These are phyloP conservation scores for Vaccinium vitisidaea DNA, from an alignment of 148 eudicot species.

Conservation along the genomic window DNA sequence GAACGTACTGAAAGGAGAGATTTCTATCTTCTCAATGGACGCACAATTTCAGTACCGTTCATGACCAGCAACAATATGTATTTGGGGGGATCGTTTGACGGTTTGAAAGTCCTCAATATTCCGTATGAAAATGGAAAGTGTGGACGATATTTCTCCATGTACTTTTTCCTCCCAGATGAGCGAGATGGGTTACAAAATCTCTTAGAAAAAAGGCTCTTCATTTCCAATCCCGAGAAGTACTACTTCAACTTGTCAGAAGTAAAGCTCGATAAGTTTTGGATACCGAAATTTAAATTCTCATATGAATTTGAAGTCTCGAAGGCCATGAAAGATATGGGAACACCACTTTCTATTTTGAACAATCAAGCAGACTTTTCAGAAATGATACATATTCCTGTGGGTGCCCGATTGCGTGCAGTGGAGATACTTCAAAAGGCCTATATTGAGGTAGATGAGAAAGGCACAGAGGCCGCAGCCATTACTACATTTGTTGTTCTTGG, in stretches of 20 bases:
- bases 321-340: conserved; percentile 13
- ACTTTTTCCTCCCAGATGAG: conserved; percentile 7
- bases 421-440: conserved; percentile 17
- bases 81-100: neutral
- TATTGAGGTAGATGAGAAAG: conserved; percentile 25
- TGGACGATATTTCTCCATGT: neutral
- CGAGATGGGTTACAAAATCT: neutral
- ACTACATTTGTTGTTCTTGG: neutral
- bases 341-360: neutral
- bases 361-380: neutral
- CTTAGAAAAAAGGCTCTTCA: neutral
- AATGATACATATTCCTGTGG: neutral
- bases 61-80: neutral
- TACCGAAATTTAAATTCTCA: conserved; percentile 27
- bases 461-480: conserved; percentile 25
- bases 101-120: conserved; percentile 3
- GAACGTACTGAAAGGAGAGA: neutral
- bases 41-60: conserved; percentile 6
- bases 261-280: neutral
- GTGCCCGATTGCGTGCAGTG: neutral
- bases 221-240: neutral
- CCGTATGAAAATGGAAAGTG: neutral
- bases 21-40: conserved; percentile 14
- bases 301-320: neutral
- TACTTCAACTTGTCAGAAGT: neutral